Conservation (phyloP, 1,139 yeast genomes). For the Insectozyma bohioensis region DNA sequence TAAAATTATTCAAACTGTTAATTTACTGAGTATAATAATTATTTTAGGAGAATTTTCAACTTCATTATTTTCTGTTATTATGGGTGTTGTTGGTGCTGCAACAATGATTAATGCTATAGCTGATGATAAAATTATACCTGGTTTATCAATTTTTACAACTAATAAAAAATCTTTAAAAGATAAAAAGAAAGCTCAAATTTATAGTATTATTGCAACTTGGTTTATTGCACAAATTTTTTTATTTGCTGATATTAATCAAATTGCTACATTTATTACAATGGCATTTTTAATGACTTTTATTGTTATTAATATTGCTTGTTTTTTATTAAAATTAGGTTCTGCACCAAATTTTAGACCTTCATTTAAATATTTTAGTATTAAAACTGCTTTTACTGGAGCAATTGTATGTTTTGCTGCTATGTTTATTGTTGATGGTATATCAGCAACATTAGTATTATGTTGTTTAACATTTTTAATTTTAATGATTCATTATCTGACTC, state of each 20-base stretch:
- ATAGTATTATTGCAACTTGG: slow-evolving; percentile 69
- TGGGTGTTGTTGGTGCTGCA: slow-evolving; percentile 95
- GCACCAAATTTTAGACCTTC: slow-evolving; percentile 98
- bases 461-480: slow-evolving; percentile 66
- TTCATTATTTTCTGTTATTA: slow-evolving; percentile 84
- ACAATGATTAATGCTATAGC: slow-evolving; percentile 88
- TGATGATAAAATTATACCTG: slow-evolving; percentile 81
- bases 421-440: slow-evolving; percentile 90
- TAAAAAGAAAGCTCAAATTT: slow-evolving; percentile 54
- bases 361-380: slow-evolving; percentile 78
- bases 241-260: slow-evolving; percentile 86
- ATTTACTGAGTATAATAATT: slow-evolving; percentile 65
- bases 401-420: slow-evolving; percentile 72
- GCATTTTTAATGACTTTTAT: slow-evolving; percentile 94
- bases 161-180: slow-evolving; percentile 36
- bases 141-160: slow-evolving; percentile 57
- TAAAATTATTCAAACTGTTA: slow-evolving; percentile 81
- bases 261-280: slow-evolving; percentile 95
- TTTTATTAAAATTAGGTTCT: slow-evolving; percentile 78
- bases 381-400: slow-evolving; percentile 80
- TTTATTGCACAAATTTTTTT: slow-evolving; percentile 76
- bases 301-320: slow-evolving; percentile 91
- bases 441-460: slow-evolving; percentile 75
- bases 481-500: slow-evolving; percentile 83
- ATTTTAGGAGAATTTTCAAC: slow-evolving; percentile 90